These are phyloP conservation scores for Nevesoporus exiguus DNA, from an alignment of 768 basidiomycete species.

Conservation along the genomic window DNA sequence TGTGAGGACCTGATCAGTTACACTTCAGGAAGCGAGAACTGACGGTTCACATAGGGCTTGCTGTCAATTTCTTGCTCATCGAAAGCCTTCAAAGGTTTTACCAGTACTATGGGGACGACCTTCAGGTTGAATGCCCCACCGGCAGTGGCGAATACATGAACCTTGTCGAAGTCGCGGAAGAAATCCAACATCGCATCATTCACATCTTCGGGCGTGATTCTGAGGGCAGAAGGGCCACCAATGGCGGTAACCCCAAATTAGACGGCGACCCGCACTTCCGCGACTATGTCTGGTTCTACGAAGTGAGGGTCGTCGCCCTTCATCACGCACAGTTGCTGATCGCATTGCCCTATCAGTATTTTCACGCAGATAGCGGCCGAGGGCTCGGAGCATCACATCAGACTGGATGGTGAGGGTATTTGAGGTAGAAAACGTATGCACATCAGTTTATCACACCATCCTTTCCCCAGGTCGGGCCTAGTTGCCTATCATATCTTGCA, in stretches of 20 bases:
- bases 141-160: slow-evolving; percentile 98
- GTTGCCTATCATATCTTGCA: slow-evolving; percentile 91
- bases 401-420: slow-evolving; percentile 77
- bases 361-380: slow-evolving; percentile 89
- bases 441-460: background rate
- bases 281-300: slow-evolving; percentile 96
- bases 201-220: slow-evolving; percentile 95
- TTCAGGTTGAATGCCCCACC: slow-evolving; percentile 95
- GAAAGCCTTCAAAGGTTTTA: slow-evolving; percentile 97
- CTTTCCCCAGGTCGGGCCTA: slow-evolving; percentile 67
- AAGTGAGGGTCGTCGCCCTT: slow-evolving; percentile 45
- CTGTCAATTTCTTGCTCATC: slow-evolving; percentile 93
- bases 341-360: slow-evolving; percentile 54
- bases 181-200: slow-evolving; percentile 98
- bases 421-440: too few species aligned
- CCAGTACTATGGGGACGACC: slow-evolving; percentile 91
- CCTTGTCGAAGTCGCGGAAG: slow-evolving; percentile 89
- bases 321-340: background rate
- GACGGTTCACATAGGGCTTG: slow-evolving; percentile 62
- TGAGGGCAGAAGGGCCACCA: slow-evolving; percentile 83
- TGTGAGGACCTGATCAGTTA: slow-evolving; percentile 47
- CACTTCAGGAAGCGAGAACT: background rate
- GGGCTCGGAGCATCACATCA: slow-evolving; percentile 98
- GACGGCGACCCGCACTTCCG: slow-evolving; percentile 94
- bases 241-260: slow-evolving; percentile 84